Base-by-base conservation (phyloP, 768 basidiomycete species). In the Termitomyces sp. region DNA sequence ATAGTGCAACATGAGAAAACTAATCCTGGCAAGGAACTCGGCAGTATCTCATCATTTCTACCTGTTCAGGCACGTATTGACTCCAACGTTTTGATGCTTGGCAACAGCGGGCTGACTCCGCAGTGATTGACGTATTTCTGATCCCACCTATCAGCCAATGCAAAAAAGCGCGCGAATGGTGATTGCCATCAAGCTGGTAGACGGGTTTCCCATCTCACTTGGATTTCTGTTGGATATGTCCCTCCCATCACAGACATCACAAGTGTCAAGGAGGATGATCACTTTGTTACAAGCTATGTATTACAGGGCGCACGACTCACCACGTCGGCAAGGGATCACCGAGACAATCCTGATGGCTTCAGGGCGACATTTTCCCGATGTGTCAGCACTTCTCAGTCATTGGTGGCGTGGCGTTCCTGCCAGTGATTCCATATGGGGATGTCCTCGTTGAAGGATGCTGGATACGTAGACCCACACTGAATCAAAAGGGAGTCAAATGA, bases 251-350 rank as follows among this genome's bases (percentile, higher is more conserved):
- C 12, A 13, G 20, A 43, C 35, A 58, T 60, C 59, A 60, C 32
- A 30, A 23, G 50, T 52, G 26, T 40, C 55, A 52, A 43, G 48
- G 59, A 56, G 54, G 14, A 33, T 35, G 35, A 44, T 52, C 55
- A 52, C 41, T 13, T 32, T 14, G 59, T 60, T 60, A 60, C 59
- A 60, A 32, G 26, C 9, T 56, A 44, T n/a, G n/a, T n/a, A n/a
- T 60, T 32, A 36, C 26, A 28, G 51, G 36, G 51, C n/a, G 10
- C 36, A 38, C 33, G 4, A 23, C 38, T 49, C 13, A 5, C 6
- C 14, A 9, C 20, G 43, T 47, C 35, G 36, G 47, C 18, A 36
- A 56, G 13, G 40, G 16, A n/a, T 16, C 47, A 26, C 44, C 26
- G 46, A 33, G 8, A 0, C 6, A 49, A 48, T 55, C 58, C 49